Evolutionary conservation across 2,329 filamentous ascomycete genomes (phyloP).

Genomic region (Cordyceps javanica): DNA sequence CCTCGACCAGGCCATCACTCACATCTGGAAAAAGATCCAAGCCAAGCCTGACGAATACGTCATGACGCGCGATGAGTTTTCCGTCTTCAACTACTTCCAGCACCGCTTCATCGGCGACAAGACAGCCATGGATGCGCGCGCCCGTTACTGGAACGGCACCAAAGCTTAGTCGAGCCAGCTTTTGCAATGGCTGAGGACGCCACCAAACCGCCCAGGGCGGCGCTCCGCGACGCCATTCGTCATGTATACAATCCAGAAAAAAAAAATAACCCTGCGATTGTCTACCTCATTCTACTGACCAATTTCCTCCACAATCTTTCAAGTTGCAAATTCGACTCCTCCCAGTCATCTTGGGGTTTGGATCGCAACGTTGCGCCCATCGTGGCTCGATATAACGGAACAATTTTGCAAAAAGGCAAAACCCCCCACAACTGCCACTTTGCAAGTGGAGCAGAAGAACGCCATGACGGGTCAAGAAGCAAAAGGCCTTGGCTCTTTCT

Average conservation of each 20-base stretch:
- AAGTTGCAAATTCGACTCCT: not conserved
- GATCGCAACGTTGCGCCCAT: conserved; percentile 2
- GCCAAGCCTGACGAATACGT: conserved; percentile 63
- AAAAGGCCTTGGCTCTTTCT: too few relatives aligned
- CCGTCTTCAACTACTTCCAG: conserved; percentile 81
- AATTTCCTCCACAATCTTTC: not conserved
- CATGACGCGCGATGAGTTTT: conserved; percentile 71
- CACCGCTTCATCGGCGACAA: conserved; percentile 52
- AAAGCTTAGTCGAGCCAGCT: conserved; percentile 23
- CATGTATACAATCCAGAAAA: not conserved
- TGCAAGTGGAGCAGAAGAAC: not conserved
- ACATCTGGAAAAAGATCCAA: conserved; percentile 64
- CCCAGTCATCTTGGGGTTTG: not conserved
- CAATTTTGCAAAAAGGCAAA: not conserved
- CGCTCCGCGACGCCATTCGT: not conserved
- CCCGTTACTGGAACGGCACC: conserved; percentile 47
- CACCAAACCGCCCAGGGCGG: not conserved
- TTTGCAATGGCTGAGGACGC: not conserved
- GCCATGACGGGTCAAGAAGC: not conserved
- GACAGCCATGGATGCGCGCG: conserved; percentile 41
- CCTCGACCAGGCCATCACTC: conserved; percentile 57
- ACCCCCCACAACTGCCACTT: not conserved
- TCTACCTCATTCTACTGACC: not conserved
- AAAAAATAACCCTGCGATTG: not conserved
- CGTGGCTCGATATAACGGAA: not conserved